A percentile compares a stretch with the other conserved stretches of the same genome.
Evolutionary conservation across 192 early-diverging fungal genomes (phyloP).

Genomic region (Podila clonocystis): DNA sequence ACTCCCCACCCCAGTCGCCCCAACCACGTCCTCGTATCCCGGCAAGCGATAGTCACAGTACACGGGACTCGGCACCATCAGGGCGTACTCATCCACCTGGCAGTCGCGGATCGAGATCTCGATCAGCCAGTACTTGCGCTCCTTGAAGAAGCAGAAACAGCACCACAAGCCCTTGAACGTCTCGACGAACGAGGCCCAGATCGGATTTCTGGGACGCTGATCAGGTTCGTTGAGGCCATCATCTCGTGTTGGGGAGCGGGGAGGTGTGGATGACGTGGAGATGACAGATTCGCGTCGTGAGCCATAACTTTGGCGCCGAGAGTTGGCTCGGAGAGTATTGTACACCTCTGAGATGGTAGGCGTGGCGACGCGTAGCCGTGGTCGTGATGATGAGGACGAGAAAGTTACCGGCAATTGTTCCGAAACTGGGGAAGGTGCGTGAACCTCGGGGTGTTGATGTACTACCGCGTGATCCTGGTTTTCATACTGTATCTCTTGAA

Average conservation of each 20-base stretch:
- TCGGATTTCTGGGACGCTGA: background rate
- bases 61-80: slow-evolving; percentile 39
- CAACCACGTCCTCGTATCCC: slow-evolving; percentile 21
- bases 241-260: background rate
- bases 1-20: background rate
- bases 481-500: background rate
- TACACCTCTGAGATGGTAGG: background rate
- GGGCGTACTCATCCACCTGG: slow-evolving; percentile 37
- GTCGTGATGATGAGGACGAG: background rate
- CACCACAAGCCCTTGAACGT: background rate
- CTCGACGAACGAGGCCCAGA: background rate
- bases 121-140: slow-evolving; percentile 36
- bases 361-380: background rate
- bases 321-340: background rate
- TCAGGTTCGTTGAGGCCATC: background rate
- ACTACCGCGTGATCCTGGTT: background rate
- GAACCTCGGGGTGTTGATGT: too few species aligned
- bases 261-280: background rate
- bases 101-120: slow-evolving; percentile 37
- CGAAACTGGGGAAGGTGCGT: background rate
- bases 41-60: slow-evolving; percentile 46
- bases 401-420: background rate
- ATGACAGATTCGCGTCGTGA: background rate
- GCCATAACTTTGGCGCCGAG: background rate
- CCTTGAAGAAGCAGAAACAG: slow-evolving; percentile 2